phyloP scores from a whole-genome alignment of 2,329 filamentous ascomycete species.

The Dryadomyces quercus-mongolicae region DNA sequence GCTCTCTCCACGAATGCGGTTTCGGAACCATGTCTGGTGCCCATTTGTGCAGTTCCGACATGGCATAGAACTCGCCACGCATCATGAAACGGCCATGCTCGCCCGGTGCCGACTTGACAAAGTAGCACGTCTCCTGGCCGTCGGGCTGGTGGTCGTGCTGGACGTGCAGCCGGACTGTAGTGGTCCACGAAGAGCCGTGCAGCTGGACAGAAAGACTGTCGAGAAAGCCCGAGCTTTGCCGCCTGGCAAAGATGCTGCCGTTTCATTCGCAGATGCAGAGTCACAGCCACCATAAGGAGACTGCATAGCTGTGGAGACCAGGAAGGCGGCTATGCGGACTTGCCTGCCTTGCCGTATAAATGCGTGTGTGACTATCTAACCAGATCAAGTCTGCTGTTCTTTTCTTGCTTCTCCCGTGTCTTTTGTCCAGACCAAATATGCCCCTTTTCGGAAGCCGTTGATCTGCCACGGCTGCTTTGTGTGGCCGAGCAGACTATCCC shows the following conservation, averaged over 20 bases:
- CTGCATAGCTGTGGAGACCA: too few species aligned
- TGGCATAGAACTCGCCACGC: slow-evolving; percentile 20
- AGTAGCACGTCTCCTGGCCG: slow-evolving; percentile 7
- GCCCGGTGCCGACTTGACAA: slow-evolving; percentile 1
- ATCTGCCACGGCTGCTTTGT: too few species aligned
- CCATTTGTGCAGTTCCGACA: slow-evolving; percentile 17
- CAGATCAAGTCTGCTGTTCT: not conserved
- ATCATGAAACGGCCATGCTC: slow-evolving; percentile 6
- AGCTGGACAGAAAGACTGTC: not conserved
- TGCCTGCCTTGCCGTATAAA: not conserved
- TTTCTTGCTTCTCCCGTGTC: too few species aligned
- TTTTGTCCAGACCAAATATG: too few species aligned
- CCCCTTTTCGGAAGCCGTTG: too few species aligned
- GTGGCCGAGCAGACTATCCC: too few species aligned
- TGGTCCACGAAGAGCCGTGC: slow-evolving; percentile 2
- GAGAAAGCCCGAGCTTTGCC: not conserved
- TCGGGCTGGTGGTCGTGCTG: not conserved
- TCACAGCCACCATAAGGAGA: too few species aligned
- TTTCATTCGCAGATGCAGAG: too few species aligned
- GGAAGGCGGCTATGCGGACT: too few species aligned
- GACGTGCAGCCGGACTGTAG: not conserved
- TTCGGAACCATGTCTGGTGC: slow-evolving; percentile 18
- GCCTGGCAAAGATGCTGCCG: too few species aligned
- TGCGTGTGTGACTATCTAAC: not conserved
- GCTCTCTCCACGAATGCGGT: slow-evolving; percentile 16